phyloP scores from a whole-genome alignment of 1,139 yeast genomes.

The Suhomyces taliae region DNA sequence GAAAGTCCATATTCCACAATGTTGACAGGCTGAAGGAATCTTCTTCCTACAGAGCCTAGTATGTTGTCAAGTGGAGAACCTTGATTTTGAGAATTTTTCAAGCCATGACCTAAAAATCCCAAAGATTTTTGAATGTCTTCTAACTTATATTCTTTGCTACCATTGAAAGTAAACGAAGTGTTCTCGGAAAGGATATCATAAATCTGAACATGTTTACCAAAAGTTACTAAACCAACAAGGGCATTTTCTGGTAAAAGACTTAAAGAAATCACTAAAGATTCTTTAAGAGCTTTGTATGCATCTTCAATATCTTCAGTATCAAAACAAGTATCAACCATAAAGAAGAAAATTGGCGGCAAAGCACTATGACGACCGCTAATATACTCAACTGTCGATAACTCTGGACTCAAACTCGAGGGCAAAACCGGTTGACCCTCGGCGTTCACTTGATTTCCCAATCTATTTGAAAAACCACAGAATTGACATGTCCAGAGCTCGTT shows the following conservation, averaged over 20 bases:
- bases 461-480: conserved; percentile 57
- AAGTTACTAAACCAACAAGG: conserved; percentile 57
- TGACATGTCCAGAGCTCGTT: conserved; percentile 64
- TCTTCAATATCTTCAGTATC: conserved; percentile 45
- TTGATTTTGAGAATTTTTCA: neutral
- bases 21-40: conserved; percentile 48
- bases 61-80: conserved; percentile 15
- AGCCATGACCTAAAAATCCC: conserved; percentile 40
- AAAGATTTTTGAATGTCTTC: conserved; percentile 53
- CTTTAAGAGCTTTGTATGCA: conserved; percentile 51
- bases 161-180: conserved; percentile 52
- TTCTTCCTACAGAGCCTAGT: conserved; percentile 30
- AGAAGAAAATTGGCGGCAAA: conserved; percentile 56
- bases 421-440: conserved; percentile 16
- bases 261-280: conserved; percentile 52
- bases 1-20: conserved; percentile 59
- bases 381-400: conserved; percentile 61
- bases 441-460: conserved; percentile 24
- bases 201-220: conserved; percentile 64
- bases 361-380: conserved; percentile 44
- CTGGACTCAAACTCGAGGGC: conserved; percentile 40
- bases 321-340: conserved; percentile 67
- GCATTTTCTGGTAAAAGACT: conserved; percentile 62
- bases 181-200: conserved; percentile 51
- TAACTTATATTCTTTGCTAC: conserved; percentile 52